Evolutionary conservation across 2,329 filamentous ascomycete genomes (phyloP), one percentile per base, ranked within the genome.

Genomic region (Chaetomium olivaceum): DNA sequence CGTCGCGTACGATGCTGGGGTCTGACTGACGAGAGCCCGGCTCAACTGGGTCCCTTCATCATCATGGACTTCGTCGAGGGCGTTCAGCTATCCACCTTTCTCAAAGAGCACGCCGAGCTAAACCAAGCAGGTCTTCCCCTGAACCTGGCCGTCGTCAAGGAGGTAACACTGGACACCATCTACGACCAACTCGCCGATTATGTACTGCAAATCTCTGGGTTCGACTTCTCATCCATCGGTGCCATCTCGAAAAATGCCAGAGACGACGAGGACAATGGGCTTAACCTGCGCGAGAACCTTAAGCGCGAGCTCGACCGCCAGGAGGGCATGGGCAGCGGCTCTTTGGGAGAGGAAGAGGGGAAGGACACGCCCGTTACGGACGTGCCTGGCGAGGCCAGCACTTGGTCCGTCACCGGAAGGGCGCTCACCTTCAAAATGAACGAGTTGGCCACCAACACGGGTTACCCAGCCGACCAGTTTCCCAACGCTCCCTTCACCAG

Each of bases 251-350:
- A 48, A 16, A 39, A 43, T 21, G 33, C 19, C 21, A 12, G n/a
- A 12, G 74, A 76, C n/a, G 75, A 74, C 21, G 75, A 74, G 39
- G 73, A 76, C 1, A 76, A 78, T 16, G 79, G 80, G 29, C 76
- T 79, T 7, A 80, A 83, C 70, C 63, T 83, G 43, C 76, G 83
- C 27, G 78, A 77, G 19, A 79, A 76, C n/a, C 71, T 82, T 1
- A 78, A 83, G 69, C 76, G 79, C 1, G 81, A 80, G 39, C 75
- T 83, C 39, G 78, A 82, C 63, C 76, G 78, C 36, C 73, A 71
- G 48, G 63, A 63, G n/a, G 46, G 70, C 29, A 67, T 68, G 52
- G 66, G 60, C 31, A 63, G 55, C 33, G 55, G 43, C 25, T 36
- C 33, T 21, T 12, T 21, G 46, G 46, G 4, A 21, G 48, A 51